Evolutionary conservation across 2,329 filamentous ascomycete genomes (phyloP).

Genomic region (Coniochaeta ligniaria): DNA sequence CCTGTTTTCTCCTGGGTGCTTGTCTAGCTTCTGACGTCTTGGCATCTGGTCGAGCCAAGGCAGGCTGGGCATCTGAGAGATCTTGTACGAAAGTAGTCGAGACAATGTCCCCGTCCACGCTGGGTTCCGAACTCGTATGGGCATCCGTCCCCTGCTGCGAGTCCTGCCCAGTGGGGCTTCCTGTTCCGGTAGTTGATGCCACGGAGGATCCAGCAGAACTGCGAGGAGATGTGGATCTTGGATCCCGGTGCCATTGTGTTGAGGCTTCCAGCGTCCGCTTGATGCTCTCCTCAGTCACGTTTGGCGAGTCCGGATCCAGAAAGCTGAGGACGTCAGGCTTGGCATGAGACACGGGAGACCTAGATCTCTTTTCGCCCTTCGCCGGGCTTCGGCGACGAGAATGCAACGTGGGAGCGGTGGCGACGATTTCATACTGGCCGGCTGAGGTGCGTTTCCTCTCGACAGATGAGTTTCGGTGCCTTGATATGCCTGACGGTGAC

Average conservation of each 20-base stretch:
- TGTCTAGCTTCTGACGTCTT: conserved; percentile 5
- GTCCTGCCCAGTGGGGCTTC: conserved; percentile 32
- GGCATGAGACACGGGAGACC: background rate
- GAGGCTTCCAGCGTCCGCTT: conserved; percentile 21
- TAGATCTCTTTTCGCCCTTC: background rate
- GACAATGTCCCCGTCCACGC: conserved; percentile 22
- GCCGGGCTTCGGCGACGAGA: background rate
- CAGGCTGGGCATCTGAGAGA: conserved; percentile 12
- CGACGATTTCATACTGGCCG: background rate
- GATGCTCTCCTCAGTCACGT: conserved; percentile 26
- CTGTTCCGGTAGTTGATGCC: conserved; percentile 44
- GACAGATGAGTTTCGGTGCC: background rate
- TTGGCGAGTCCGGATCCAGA: conserved; percentile 51
- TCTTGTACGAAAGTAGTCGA: background rate
- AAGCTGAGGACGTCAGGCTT: conserved; percentile 40
- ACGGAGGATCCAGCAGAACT: conserved; percentile 27
- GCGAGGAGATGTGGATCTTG: conserved; percentile 19
- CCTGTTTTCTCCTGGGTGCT: background rate
- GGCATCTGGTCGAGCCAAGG: background rate
- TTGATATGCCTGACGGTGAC: background rate
- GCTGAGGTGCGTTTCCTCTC: background rate
- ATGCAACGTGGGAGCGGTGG: background rate
- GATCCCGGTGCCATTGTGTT: conserved; percentile 16
- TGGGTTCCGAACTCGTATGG: conserved; percentile 35
- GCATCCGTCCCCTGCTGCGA: conserved; percentile 34